Percentiles rank a stretch among this genome's conserved stretches.
Conservation (phyloP, 2,329 filamentous ascomycete species). For the Botryotinia convoluta region DNA sequence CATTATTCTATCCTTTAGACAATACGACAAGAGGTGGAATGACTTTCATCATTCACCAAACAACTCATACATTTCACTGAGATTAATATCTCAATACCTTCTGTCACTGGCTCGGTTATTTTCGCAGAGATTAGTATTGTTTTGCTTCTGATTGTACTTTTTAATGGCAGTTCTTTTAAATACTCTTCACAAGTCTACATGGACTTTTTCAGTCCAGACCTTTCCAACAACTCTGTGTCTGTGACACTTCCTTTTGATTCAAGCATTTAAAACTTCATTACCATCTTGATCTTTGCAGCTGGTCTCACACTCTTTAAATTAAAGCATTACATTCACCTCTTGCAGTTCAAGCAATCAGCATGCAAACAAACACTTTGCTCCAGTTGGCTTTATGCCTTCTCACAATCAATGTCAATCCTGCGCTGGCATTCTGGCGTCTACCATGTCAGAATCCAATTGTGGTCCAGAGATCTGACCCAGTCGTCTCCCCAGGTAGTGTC, state of each 20-base stretch:
- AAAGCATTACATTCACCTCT: not conserved
- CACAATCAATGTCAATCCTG: slow-evolving; percentile 8
- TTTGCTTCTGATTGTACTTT: not conserved
- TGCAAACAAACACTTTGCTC: slow-evolving; percentile 2
- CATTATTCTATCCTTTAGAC: not conserved
- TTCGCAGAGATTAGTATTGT: not conserved
- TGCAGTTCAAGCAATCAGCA: not conserved
- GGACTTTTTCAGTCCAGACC: not conserved
- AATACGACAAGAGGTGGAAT: slow-evolving; percentile 11
- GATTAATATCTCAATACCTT: not conserved
- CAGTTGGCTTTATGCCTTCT: slow-evolving; percentile 15
- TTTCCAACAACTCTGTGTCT: not conserved
- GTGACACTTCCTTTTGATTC: not conserved
- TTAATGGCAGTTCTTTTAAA: not conserved
- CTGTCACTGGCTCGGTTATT: slow-evolving; percentile 6
- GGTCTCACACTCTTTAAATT: not conserved
- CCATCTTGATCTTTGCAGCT: slow-evolving; percentile 3
- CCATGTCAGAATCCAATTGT: slow-evolving; percentile 39
- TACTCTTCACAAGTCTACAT: not conserved
- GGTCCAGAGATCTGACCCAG: slow-evolving; percentile 57
- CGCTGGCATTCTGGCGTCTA: slow-evolving; percentile 50
- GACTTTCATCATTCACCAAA: slow-evolving; percentile 13
- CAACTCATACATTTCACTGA: not conserved
- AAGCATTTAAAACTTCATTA: not conserved
- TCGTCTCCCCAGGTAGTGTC: slow-evolving; percentile 53